These are phyloP conservation scores for Xylariaceae sp. DNA, from an alignment of 2,329 filamentous ascomycete species.

Conservation along the genomic window DNA sequence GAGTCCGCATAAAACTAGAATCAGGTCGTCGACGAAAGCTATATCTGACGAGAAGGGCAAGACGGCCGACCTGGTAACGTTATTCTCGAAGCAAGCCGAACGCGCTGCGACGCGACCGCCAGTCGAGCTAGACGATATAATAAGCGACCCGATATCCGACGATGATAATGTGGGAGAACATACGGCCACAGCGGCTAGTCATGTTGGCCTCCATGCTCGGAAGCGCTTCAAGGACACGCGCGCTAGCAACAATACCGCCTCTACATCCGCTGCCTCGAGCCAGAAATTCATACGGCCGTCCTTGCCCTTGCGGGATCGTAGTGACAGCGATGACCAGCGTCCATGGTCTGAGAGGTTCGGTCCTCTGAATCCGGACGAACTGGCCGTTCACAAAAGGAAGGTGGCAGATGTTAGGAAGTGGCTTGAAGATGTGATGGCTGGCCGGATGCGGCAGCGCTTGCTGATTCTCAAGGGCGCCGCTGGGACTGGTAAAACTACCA, in stretches of 20 bases:
- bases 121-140: slow-evolving; percentile 42
- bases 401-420: slow-evolving; percentile 78
- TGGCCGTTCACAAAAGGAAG: slow-evolving; percentile 93
- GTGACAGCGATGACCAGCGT: slow-evolving; percentile 50
- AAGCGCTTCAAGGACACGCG: slow-evolving; percentile 44
- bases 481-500: slow-evolving; percentile 89
- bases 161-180: slow-evolving; percentile 51
- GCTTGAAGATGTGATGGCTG: slow-evolving; percentile 68
- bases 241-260: slow-evolving; percentile 23
- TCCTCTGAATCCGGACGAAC: slow-evolving; percentile 68
- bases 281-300: slow-evolving; percentile 49
- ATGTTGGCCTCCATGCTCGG: slow-evolving; percentile 51
- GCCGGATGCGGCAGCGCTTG: slow-evolving; percentile 62
- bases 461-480: slow-evolving; percentile 85
- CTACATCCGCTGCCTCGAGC: slow-evolving; percentile 32
- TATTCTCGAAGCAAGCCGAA: slow-evolving; percentile 59
- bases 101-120: slow-evolving; percentile 36
- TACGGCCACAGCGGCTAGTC: slow-evolving; percentile 46
- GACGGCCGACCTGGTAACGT: slow-evolving; percentile 50
- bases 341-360: slow-evolving; percentile 88
- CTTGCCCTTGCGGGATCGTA: slow-evolving; percentile 25
- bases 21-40: slow-evolving; percentile 26
- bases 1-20: slow-evolving; percentile 42
- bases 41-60: slow-evolving; percentile 47
- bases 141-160: slow-evolving; percentile 54